A percentile compares a stretch with the other conserved stretches of the same genome.
These are phyloP conservation scores for Cercospora zeina DNA, from an alignment of 2,329 filamentous ascomycete genomes.

Conservation along the genomic window DNA sequence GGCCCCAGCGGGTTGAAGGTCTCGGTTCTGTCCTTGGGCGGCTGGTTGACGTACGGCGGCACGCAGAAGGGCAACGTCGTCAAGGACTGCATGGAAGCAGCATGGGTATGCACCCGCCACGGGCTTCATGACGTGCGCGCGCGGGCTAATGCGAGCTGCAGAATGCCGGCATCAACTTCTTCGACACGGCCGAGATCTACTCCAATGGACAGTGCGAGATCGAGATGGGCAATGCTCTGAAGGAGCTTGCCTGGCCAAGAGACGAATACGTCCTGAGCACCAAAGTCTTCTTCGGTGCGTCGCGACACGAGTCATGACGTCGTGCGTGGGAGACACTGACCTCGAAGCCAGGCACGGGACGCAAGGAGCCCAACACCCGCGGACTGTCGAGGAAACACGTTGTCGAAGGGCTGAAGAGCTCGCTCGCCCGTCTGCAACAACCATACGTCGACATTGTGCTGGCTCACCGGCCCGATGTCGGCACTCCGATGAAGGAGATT, in stretches of 20 bases:
- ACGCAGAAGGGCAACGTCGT: constrained; percentile 54
- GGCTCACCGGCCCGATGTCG: constrained; percentile 60
- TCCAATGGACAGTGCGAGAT: constrained; percentile 62
- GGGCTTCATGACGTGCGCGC: not conserved
- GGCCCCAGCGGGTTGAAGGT: constrained; percentile 53
- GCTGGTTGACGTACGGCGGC: constrained; percentile 51
- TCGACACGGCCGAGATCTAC: constrained; percentile 55
- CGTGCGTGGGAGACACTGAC: not conserved
- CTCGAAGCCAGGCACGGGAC: constrained; percentile 37
- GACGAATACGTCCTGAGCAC: constrained; percentile 49
- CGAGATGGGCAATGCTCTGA: constrained; percentile 55
- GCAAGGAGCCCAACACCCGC: constrained; percentile 60
- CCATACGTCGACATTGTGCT: constrained; percentile 68
- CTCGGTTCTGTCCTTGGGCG: constrained; percentile 53
- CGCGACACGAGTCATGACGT: not conserved
- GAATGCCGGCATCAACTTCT: constrained; percentile 53
- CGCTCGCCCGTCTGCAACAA: constrained; percentile 59
- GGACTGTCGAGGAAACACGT: constrained; percentile 54
- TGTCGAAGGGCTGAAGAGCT: constrained; percentile 60
- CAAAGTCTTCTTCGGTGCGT: constrained; percentile 56
- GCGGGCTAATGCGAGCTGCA: constrained; percentile 13
- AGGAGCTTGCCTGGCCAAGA: constrained; percentile 52
- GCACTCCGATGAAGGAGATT: constrained; percentile 54
- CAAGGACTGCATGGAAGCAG: constrained; percentile 53
- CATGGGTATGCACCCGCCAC: constrained; percentile 35